Evolutionary conservation across 1,284 basidiomycete genomes (phyloP), one percentile per base, ranked within the genome.

Genomic region (Cryptococcus neoformans): DNA sequence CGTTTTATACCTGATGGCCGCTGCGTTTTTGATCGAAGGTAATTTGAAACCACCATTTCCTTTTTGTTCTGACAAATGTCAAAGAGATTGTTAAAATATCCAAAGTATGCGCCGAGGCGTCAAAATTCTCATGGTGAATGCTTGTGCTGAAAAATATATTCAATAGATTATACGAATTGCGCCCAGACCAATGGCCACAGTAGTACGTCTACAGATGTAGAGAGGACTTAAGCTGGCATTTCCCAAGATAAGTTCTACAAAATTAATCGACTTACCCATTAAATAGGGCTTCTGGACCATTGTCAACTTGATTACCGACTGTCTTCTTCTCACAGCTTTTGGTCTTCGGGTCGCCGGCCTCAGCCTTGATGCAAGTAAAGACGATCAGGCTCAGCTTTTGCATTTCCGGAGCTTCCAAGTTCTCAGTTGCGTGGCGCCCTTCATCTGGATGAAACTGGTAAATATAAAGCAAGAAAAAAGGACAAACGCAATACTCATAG

Each of bases 391-490:
- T 12, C 56, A 78, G 70, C 17, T 72, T 58, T 45, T 76, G 80
- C 84, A 86, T 51, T 73, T 89, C n/a, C 80, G 76, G 58, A 92
- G 90, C 72, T 95, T 94, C 78, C 91, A 92, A 70, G 82, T 90
- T 17, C 77, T 95, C 38, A 90, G 89, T 78, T 91, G 88, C 70
- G 90, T 88, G 4, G 84, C 90, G 1, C 92, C 91, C 0, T 81
- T 93, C 44, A 87, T 93, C 50, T 94, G 91, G 90, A 90, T 90
- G 83, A 91, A 88, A 69, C 78, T 92, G 16, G 80, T 93, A 35
- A 88, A 89, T 8, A 3, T n/a, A 37, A 16, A 3, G 6, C 12
- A 5, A 11, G 21, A n/a, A n/a, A n/a, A 21, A 17, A 11, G 42
- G 6, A 10, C 21, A 44, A 8, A n/a, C n/a, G 42, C 42, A 3